phyloP scores from a whole-genome alignment of 768 basidiomycete species.

The Phallus indusiatus region DNA sequence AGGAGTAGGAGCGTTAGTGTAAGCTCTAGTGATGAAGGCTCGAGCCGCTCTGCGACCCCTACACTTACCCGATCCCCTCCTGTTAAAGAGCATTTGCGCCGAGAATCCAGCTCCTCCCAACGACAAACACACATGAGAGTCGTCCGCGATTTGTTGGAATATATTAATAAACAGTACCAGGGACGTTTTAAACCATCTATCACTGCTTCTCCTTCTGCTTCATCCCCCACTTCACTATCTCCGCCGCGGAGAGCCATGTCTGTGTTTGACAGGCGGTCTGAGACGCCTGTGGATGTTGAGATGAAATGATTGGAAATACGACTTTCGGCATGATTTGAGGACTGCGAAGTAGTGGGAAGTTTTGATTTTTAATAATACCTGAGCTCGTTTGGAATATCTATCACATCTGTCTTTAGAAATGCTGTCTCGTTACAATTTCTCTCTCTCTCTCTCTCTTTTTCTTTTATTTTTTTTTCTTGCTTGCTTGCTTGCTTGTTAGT shows the following conservation, averaged over 20 bases:
- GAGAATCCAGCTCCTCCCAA: slow-evolving; percentile 18
- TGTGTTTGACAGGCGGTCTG: not conserved
- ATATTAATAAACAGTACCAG: slow-evolving; percentile 58
- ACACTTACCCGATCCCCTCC: not conserved
- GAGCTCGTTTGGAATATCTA: not conserved
- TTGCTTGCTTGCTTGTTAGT: no score
- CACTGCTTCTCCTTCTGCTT: slow-evolving; percentile 21
- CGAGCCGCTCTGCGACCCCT: not conserved
- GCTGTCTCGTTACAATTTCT: not conserved
- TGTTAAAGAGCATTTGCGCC: not conserved
- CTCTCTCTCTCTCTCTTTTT: no score
- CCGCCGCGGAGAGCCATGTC: not conserved
- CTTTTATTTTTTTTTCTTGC: not conserved
- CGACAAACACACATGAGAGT: slow-evolving; percentile 57
- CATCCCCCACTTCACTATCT: not conserved
- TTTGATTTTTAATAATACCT: no score
- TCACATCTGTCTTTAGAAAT: not conserved
- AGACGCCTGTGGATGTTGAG: not conserved
- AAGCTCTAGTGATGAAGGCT: slow-evolving; percentile 29
- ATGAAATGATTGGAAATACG: not conserved
- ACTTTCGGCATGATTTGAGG: no score
- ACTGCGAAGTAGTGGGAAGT: no score
- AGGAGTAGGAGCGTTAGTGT: slow-evolving; percentile 10
- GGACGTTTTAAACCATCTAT: slow-evolving; percentile 23
- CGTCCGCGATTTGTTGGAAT: slow-evolving; percentile 56